A percentile compares a stretch with the other conserved stretches of the same genome.
phyloP scores from a whole-genome alignment of 225 moss, liverwort and hornwort genomes.

The Marchantia paleacea region DNA sequence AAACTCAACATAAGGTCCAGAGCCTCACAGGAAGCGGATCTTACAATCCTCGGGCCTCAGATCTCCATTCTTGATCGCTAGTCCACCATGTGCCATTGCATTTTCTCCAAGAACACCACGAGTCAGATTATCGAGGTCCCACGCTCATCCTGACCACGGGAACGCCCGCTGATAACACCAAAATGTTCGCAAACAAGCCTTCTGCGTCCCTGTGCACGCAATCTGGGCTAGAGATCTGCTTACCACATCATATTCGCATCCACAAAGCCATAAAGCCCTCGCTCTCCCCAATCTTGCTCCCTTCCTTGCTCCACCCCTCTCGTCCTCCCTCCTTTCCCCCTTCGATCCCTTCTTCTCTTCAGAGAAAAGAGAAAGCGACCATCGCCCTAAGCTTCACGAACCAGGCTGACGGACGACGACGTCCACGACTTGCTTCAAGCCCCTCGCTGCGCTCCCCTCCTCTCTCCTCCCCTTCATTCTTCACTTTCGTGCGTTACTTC shows the following conservation, averaged over 20 bases:
- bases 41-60: constrained; percentile 20
- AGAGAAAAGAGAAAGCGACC: background rate
- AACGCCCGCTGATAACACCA: background rate
- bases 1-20: background rate
- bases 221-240: constrained; percentile 2
- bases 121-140: background rate
- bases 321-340: background rate
- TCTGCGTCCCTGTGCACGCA: background rate
- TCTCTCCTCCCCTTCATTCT: too few species aligned
- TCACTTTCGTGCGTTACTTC: too few species aligned
- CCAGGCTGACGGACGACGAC: constrained; percentile 4
- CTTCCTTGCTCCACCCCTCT: background rate
- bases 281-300: background rate
- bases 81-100: constrained; percentile 5
- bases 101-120: constrained; percentile 5
- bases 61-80: constrained; percentile 22
- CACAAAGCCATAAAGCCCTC: constrained; percentile 6
- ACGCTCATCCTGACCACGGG: background rate
- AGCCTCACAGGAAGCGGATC: background rate
- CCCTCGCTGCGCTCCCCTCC: background rate
- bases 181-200: background rate
- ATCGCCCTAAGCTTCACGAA: background rate
- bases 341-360: too few species aligned
- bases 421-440: background rate
- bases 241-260: constrained; percentile 4